phyloP scores from a whole-genome alignment of 495 filamentous ascomycete genomes.

The Viridothelium virens region DNA sequence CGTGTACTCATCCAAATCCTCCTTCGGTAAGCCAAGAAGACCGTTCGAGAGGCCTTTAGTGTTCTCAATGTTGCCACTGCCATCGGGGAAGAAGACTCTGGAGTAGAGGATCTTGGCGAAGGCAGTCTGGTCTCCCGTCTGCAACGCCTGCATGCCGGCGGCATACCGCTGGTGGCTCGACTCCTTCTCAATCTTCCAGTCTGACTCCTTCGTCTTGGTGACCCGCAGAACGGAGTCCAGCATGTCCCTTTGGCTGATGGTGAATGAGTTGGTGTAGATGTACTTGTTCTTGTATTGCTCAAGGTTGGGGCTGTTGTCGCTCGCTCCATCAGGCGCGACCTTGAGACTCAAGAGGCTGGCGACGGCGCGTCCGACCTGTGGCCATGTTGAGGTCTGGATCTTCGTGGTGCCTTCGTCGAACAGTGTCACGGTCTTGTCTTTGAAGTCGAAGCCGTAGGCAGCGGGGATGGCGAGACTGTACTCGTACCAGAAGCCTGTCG shows the following conservation, averaged over 20 bases:
- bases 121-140: constrained; percentile 39
- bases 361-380: constrained; percentile 41
- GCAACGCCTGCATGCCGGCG: constrained; percentile 37
- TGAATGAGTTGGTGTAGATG: constrained; percentile 40
- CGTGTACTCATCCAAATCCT: constrained; percentile 54
- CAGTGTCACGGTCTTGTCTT: constrained; percentile 33
- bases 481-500: constrained; percentile 49
- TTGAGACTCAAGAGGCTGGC: constrained; percentile 38
- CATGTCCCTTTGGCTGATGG: constrained; percentile 42
- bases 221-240: constrained; percentile 45
- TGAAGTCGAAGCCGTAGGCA: constrained; percentile 44
- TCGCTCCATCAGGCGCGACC: constrained; percentile 41
- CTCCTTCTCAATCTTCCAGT: constrained; percentile 51
- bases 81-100: constrained; percentile 46
- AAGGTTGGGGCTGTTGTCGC: constrained; percentile 28
- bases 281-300: constrained; percentile 35
- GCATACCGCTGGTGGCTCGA: constrained; percentile 38
- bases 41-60: constrained; percentile 41
- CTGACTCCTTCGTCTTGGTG: constrained; percentile 41
- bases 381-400: constrained; percentile 38
- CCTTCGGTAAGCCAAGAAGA: constrained; percentile 46
- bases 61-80: constrained; percentile 37
- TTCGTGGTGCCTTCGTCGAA: constrained; percentile 44
- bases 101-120: constrained; percentile 50
- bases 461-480: constrained; percentile 35